Evolutionary conservation across 805 yeast genomes (phyloP), one percentile per base, ranked within the genome.

Genomic region (Sugiyamaella marilandica): DNA sequence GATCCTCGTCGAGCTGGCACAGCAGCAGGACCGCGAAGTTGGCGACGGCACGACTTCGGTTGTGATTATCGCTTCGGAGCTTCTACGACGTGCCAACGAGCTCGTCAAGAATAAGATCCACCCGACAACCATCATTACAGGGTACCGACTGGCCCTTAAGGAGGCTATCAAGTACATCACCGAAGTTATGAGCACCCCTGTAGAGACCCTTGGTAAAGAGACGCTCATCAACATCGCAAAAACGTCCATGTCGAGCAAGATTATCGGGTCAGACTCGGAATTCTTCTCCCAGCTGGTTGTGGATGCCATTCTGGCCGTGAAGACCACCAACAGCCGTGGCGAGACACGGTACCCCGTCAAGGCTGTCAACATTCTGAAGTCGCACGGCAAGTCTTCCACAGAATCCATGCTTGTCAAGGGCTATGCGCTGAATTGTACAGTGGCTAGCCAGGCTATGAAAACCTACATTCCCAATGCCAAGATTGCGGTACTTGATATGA

Each of bases 11-110:
- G 98, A 94, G 66, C 78, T 94, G 65, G 99, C 99, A 1, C 97
- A 94, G 70, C 98, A 94, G 70, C 99, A 94, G 74, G 99, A 94
- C 70, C 82, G 96, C 64, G 99, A 94, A 72, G 97, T 94, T 50
- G 99, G 97, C 56, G 98, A 91, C 66, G 98, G 98, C 62, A 91
- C 99, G 43, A 94, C 99, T 0, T 87, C 96, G 13, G 99, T 94
- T 48, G 99, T 94, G 39, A 90, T 94, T 57, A 84, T 95, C 67
- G 98, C 99, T 21, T 80, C 95, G 34, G 99, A 94, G 72, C 74
- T 94, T 52, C 76, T 94, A 65, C 87, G 87, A 64, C 80, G 96
- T 59, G 99, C 99, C 39, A 89, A 90, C 70, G 97, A 91, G 62
- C 76, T 94, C 59, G 97, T 94, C 47, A 86, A 85, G 66, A 88